Evolutionary conservation across 495 filamentous ascomycete genomes (phyloP).

Genomic region (Geoglossum glabrum): DNA sequence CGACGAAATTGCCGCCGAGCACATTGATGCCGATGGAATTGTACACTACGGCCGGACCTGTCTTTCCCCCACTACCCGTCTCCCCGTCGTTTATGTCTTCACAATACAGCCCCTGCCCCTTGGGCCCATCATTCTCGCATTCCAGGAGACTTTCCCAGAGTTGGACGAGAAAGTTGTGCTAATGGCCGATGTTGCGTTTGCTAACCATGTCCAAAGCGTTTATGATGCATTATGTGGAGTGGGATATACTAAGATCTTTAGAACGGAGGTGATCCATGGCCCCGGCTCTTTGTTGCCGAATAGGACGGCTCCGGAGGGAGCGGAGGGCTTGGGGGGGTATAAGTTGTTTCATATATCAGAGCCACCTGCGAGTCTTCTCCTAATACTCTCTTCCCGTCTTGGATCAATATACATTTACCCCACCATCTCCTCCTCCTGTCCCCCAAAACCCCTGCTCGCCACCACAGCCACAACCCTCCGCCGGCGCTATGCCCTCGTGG

Average conservation of each 20-base stretch:
- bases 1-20: constrained; percentile 91
- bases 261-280: constrained; percentile 54
- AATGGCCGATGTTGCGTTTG: constrained; percentile 79
- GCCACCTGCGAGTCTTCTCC: constrained; percentile 64
- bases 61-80: constrained; percentile 67
- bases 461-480: constrained; percentile 42
- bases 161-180: constrained; percentile 46
- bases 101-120: constrained; percentile 46
- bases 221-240: constrained; percentile 25
- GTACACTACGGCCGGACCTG: constrained; percentile 92
- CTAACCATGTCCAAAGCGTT: constrained; percentile 42
- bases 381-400: constrained; percentile 73
- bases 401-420: constrained; percentile 59
- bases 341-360: constrained; percentile 76
- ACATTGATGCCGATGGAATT: constrained; percentile 74
- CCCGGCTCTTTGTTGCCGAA: constrained; percentile 76
- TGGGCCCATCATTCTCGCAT: constrained; percentile 33
- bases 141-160: constrained; percentile 47
- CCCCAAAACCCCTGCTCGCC: constrained; percentile 23
- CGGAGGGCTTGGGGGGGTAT: constrained; percentile 41
- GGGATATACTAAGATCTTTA: constrained; percentile 51
- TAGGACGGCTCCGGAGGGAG: constrained; percentile 36
- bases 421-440: constrained; percentile 21
- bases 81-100: constrained; percentile 87
- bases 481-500: constrained; percentile 71